These are phyloP conservation scores for Pseudofabraea citricarpa DNA, from an alignment of 2,329 filamentous ascomycete species.

Conservation along the genomic window DNA sequence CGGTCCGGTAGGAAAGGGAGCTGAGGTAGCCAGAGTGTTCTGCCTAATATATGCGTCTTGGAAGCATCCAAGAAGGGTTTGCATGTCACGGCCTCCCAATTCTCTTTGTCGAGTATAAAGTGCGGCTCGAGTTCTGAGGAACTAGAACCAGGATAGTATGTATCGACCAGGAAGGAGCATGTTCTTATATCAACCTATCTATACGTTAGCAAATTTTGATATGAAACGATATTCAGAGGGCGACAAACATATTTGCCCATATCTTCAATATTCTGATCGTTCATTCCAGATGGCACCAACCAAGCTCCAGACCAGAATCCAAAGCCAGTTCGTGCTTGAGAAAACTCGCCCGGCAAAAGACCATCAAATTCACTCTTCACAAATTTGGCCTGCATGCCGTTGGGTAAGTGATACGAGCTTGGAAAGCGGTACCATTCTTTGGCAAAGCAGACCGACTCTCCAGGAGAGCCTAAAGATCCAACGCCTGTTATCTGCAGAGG, in stretches of 20 bases:
- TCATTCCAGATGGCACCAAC: constrained; percentile 78
- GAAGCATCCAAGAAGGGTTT: constrained; percentile 75
- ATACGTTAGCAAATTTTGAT: no score
- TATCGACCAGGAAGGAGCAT: constrained; percentile 86
- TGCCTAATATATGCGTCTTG: constrained; percentile 66
- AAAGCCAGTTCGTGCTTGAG: constrained; percentile 63
- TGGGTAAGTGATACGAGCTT: constrained; percentile 83
- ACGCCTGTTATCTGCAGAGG: constrained; percentile 52
- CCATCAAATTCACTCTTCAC: constrained; percentile 86
- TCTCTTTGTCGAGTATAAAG: constrained; percentile 66
- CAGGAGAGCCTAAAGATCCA: constrained; percentile 47
- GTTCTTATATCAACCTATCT: constrained; percentile 61
- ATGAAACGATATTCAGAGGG: no score
- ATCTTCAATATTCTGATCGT: constrained; percentile 87
- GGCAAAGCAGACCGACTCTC: constrained; percentile 77
- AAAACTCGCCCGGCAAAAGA: constrained; percentile 85
- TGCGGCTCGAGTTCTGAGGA: constrained; percentile 71
- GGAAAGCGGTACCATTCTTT: constrained; percentile 99
- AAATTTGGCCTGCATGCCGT: constrained; percentile 82
- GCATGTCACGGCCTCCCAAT: constrained; percentile 76
- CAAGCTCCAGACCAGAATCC: constrained; percentile 79
- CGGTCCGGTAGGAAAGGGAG: constrained; percentile 62
- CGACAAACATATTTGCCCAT: constrained; percentile 71
- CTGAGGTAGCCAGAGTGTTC: constrained; percentile 79
- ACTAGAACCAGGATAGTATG: constrained; percentile 60